Evolutionary conservation across 2,329 filamentous ascomycete genomes (phyloP).

Genomic region (Ascocoryne sarcoides): DNA sequence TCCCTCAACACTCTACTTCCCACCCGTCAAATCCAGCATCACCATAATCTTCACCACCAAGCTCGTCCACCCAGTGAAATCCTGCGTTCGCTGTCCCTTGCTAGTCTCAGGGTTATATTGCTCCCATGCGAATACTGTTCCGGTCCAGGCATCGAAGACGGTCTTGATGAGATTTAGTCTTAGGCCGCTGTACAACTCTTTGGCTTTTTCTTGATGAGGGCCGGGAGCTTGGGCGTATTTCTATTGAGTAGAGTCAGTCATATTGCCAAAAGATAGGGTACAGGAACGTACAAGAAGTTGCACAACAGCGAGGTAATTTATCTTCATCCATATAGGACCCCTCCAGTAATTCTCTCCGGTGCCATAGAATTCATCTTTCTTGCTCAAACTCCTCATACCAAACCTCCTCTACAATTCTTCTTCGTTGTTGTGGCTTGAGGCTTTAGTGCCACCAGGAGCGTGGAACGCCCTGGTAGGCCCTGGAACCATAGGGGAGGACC

Average conservation of each 20-base stretch:
- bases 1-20: conserved; percentile 12
- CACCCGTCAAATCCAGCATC: conserved; percentile 58
- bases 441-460: no score
- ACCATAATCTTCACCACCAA: conserved; percentile 95
- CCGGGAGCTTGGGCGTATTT: conserved; percentile 50
- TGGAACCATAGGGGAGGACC: no score
- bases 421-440: conserved; percentile 69
- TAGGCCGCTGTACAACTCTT: conserved; percentile 65
- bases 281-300: conserved; percentile 60
- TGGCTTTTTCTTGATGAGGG: conserved; percentile 59
- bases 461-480: no score
- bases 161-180: conserved; percentile 81
- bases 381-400: conserved; percentile 84
- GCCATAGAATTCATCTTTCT: conserved; percentile 72
- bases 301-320: conserved; percentile 81
- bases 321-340: conserved; percentile 88
- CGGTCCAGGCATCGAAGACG: conserved; percentile 77
- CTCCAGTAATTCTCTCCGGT: conserved; percentile 97
- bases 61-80: conserved; percentile 99
- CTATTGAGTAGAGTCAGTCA: conserved; percentile 34
- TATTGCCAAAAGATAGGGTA: neutral
- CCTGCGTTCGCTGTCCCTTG: conserved; percentile 83
- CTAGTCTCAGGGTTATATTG: conserved; percentile 95
- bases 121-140: conserved; percentile 96
- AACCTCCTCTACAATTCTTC: conserved; percentile 82